Base-by-base conservation (phyloP, 768 basidiomycete species). In the Rhodotorula toruloides region DNA sequence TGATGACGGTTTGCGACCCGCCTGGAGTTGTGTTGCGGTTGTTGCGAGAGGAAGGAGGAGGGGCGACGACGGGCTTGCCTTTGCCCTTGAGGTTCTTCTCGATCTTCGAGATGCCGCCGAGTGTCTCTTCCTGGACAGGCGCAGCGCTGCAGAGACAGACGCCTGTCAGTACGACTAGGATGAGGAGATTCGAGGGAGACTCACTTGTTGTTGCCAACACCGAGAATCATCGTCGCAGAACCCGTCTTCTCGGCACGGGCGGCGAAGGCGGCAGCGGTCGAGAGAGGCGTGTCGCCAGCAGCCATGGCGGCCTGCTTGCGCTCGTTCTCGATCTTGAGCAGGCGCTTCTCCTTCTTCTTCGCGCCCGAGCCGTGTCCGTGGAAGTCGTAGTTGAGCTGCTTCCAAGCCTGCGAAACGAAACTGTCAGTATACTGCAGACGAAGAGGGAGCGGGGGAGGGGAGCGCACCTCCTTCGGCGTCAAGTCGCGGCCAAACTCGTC, bases 291-390 rank as follows among this genome's bases (percentile, higher is more conserved):
- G 79, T 99, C 96, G 2, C 91, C 90, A 72, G 91, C 91, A 25
- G 83, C 85, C 92, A 97, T 97, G 16, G 91, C 88, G 65, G 85
- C 85, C 76, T 91, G 84, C 81, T 96, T 97, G 77, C 88, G 85
- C 81, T 99, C 96, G 74, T 98, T 93, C n/a, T 87, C 89, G 70
- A 98, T 97, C 81, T 89, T 92, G 84, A 93, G 92, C 71, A 97
- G 75, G 67, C 91, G 83, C 78, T 97, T 97, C 82, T 97, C 94
- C 31, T 88, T 92, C 83, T 98, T 98, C 85, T 89, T 90, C 80
- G 87, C 89, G 17, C 96, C 96, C 1, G 89, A 90, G 4, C 91
- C 91, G 78, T 98, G 97, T 42, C 96, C 96, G 73, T 99, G 96
- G 85, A 99, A 98, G 76, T 90, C 89, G 77, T 99, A 96, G 49